Conservation (phyloP, 345 rosid genomes). For the Linum usitatissimum region DNA sequence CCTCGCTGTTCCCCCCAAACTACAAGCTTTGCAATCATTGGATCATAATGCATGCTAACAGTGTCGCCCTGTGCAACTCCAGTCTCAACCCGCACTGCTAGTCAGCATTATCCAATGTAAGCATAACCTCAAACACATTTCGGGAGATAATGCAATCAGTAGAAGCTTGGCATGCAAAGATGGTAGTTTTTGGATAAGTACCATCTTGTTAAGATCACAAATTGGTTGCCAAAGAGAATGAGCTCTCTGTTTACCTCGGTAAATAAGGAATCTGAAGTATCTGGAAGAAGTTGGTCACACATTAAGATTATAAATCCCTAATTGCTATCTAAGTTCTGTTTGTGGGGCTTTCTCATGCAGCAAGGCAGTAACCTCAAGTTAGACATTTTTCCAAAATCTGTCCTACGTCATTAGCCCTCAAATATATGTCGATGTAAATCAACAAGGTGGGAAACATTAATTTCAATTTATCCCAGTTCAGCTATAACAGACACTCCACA, state of each 20-base stretch:
- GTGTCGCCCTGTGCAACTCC: slow-evolving; percentile 88
- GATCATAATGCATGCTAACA: slow-evolving; percentile 98
- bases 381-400: neutral
- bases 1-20: slow-evolving; percentile 77
- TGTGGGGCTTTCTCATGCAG: neutral
- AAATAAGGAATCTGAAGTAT: neutral
- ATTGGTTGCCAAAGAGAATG: neutral
- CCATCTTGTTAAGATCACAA: neutral
- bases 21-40: slow-evolving; percentile 98
- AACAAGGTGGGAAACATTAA: neutral
- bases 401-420: neutral
- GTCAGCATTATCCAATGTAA: slow-evolving; percentile 5
- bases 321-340: neutral
- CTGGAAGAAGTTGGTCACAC: neutral
- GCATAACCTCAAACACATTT: neutral
- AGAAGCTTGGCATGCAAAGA: neutral
- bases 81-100: slow-evolving; percentile 79
- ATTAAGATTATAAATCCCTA: too few species aligned
- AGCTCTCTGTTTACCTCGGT: neutral
- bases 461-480: neutral
- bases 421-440: neutral
- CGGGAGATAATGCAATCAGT: neutral
- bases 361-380: neutral
- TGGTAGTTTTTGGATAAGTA: neutral
- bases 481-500: neutral